phyloP scores from a whole-genome alignment of 441 rosid species.

The Erodium chrysanthum region DNA sequence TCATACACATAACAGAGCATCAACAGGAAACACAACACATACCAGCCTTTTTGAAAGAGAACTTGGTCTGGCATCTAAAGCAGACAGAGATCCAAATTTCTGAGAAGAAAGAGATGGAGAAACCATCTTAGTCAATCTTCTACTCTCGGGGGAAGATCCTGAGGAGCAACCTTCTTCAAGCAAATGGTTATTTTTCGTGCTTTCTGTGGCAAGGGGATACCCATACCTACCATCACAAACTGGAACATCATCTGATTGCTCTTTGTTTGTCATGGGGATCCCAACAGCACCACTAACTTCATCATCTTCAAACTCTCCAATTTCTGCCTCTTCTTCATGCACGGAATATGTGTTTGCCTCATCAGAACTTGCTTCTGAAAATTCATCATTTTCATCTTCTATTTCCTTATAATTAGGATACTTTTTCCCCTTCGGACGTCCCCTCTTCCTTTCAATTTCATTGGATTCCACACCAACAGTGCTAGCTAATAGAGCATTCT shows the following conservation, averaged over 20 bases:
- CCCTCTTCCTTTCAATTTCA: slow-evolving; percentile 66
- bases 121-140: slow-evolving; percentile 45
- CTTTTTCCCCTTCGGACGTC: slow-evolving; percentile 86
- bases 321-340: slow-evolving; percentile 89
- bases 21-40: slow-evolving; percentile 23
- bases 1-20: slow-evolving; percentile 14
- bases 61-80: slow-evolving; percentile 87
- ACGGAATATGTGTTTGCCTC: slow-evolving; percentile 72
- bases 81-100: slow-evolving; percentile 95
- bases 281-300: slow-evolving; percentile 63
- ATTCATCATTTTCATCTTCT: slow-evolving; percentile 85
- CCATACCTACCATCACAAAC: slow-evolving; percentile 42
- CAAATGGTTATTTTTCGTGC: slow-evolving; percentile 36
- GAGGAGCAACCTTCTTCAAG: slow-evolving; percentile 74
- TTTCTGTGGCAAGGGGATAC: slow-evolving; percentile 48
- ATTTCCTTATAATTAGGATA: slow-evolving; percentile 86
- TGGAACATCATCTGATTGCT: slow-evolving; percentile 52
- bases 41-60: slow-evolving; percentile 76
- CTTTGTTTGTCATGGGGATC: slow-evolving; percentile 45
- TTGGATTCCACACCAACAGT: slow-evolving; percentile 34
- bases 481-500: slow-evolving; percentile 45
- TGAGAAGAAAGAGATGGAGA: slow-evolving; percentile 77
- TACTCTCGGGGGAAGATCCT: slow-evolving; percentile 79
- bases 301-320: slow-evolving; percentile 72
- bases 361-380: slow-evolving; percentile 84